Conservation (phyloP, 345 rosid genomes). For the Linum tenue region DNA sequence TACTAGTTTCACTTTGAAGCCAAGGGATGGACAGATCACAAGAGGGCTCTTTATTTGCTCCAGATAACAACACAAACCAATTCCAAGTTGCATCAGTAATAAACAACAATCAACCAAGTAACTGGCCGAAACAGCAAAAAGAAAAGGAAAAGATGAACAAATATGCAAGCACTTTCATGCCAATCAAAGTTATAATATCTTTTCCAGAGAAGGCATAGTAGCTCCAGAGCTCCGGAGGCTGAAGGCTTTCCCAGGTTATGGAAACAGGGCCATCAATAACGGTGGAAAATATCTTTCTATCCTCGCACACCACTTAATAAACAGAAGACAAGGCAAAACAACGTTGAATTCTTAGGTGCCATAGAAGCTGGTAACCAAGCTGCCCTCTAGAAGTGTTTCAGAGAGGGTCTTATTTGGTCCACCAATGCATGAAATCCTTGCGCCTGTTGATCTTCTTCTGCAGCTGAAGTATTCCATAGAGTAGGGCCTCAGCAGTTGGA, state of each 20-base stretch:
- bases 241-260: background rate
- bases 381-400: background rate
- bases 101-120: background rate
- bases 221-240: background rate
- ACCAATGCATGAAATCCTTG: slow-evolving; percentile 91
- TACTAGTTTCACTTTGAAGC: too few species aligned
- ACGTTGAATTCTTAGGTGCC: background rate
- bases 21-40: background rate
- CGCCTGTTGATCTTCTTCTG: slow-evolving; percentile 98
- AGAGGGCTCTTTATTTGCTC: background rate
- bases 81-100: background rate
- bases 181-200: background rate
- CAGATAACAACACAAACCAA: background rate
- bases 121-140: background rate
- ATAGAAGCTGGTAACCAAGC: too few species aligned
- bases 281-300: background rate
- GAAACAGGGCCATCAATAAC: background rate
- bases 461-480: slow-evolving; percentile 86
- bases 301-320: too few species aligned
- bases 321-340: too few species aligned
- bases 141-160: background rate
- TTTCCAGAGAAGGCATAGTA: too few species aligned
- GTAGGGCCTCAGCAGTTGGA: slow-evolving; percentile 93
- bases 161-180: background rate
- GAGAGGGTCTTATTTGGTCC: slow-evolving; percentile 49